A percentile compares a stretch with the other conserved stretches of the same genome.
phyloP scores from a whole-genome alignment of 768 basidiomycete genomes.

The Russula foetens region DNA sequence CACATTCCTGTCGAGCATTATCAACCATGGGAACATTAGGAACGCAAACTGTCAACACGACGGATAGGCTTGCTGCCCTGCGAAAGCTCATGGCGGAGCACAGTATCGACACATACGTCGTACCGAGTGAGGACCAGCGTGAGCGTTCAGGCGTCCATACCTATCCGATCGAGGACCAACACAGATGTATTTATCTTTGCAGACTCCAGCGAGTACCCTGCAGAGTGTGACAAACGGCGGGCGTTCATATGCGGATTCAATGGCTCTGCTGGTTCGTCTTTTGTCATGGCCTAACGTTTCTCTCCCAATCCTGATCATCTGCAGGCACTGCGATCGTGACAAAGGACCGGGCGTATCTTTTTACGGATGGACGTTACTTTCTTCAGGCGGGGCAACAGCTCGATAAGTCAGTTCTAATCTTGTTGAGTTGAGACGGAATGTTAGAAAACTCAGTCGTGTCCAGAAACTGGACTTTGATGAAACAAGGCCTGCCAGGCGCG shows the following conservation, averaged over 20 bases:
- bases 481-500: conserved; percentile 74
- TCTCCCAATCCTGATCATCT: neutral
- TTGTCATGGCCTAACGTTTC: neutral
- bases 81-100: conserved; percentile 61
- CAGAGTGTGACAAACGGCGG: conserved; percentile 74
- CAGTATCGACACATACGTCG: conserved; percentile 64
- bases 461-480: conserved; percentile 92
- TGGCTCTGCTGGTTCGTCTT: conserved; percentile 77
- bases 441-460: neutral
- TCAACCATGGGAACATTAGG: conserved; percentile 31
- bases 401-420: conserved; percentile 49
- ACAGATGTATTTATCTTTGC: neutral
- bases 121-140: conserved; percentile 94
- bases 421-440: neutral
- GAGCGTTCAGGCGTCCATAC: conserved; percentile 26
- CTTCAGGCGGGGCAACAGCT: conserved; percentile 88
- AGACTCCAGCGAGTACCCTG: conserved; percentile 89
- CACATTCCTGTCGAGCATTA: conserved; percentile 8
- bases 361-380: conserved; percentile 95
- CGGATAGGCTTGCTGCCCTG: conserved; percentile 51
- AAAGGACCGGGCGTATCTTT: conserved; percentile 61
- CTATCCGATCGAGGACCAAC: neutral
- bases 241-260: conserved; percentile 90
- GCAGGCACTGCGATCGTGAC: conserved; percentile 75
- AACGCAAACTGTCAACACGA: conserved; percentile 48